These are phyloP conservation scores for Backusella luteola DNA, from an alignment of 192 early-diverging fungal species.

Conservation along the genomic window DNA sequence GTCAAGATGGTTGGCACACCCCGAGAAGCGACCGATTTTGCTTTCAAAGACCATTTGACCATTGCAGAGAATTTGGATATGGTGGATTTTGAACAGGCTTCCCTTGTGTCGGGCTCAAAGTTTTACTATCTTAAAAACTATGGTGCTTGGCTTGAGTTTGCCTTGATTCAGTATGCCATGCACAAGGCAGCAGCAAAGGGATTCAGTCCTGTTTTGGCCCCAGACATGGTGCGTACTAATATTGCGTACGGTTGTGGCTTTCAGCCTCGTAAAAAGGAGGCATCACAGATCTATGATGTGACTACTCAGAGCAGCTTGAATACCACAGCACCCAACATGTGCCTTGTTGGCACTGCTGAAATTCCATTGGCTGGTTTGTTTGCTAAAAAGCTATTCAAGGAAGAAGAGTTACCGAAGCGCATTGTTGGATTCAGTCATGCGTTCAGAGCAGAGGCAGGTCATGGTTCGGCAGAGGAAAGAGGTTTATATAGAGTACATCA, in stretches of 20 bases:
- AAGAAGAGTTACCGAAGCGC: slow-evolving; percentile 63
- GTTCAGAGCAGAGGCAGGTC: slow-evolving; percentile 90
- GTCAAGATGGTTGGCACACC: slow-evolving; percentile 47
- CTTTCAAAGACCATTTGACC: slow-evolving; percentile 65
- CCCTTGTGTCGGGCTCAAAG: slow-evolving; percentile 74
- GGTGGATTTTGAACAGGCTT: slow-evolving; percentile 79
- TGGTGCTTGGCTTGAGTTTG: slow-evolving; percentile 87
- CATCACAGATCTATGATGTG: slow-evolving; percentile 86
- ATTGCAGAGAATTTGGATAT: slow-evolving; percentile 65
- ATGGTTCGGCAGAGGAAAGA: slow-evolving; percentile 78
- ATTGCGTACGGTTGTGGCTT: slow-evolving; percentile 89
- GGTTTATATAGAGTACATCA: slow-evolving; percentile 94
- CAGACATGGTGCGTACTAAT: slow-evolving; percentile 79
- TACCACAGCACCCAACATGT: slow-evolving; percentile 54
- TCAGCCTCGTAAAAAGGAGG: slow-evolving; percentile 69
- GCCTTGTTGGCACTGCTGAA: slow-evolving; percentile 87
- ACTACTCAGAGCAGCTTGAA: slow-evolving; percentile 39
- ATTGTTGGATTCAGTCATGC: slow-evolving; percentile 81
- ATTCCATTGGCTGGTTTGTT: slow-evolving; percentile 89
- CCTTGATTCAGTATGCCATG: slow-evolving; percentile 84
- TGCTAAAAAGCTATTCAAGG: slow-evolving; percentile 59
- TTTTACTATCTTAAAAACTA: slow-evolving; percentile 88
- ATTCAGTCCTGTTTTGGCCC: slow-evolving; percentile 77
- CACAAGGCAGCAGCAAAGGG: slow-evolving; percentile 67
- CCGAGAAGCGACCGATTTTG: slow-evolving; percentile 15